Evolutionary conservation across 2,329 filamentous ascomycete species (phyloP).

Genomic region (Leptographium radiaticola): DNA sequence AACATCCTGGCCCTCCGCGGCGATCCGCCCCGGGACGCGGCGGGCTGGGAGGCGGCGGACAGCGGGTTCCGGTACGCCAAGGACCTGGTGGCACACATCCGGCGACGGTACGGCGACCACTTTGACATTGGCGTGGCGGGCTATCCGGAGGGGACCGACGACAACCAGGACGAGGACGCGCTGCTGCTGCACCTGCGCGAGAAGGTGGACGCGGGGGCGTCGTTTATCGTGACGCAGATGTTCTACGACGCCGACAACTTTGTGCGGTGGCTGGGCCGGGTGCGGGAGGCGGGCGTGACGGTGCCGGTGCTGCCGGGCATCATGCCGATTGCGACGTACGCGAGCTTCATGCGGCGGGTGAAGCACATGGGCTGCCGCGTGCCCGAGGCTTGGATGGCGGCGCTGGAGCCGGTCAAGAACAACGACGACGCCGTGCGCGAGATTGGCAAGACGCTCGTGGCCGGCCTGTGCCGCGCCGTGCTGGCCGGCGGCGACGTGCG

Average conservation of each 20-base stretch:
- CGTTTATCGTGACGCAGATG: conserved; percentile 97
- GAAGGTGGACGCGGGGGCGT: conserved; percentile 87
- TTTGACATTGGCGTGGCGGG: conserved; percentile 97
- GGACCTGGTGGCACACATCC: conserved; percentile 71
- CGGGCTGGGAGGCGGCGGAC: conserved; percentile 82
- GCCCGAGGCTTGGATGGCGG: conserved; percentile 66
- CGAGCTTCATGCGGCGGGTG: conserved; percentile 77
- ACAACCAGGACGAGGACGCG: conserved; percentile 73
- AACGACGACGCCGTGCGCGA: conserved; percentile 88
- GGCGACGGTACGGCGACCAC: conserved; percentile 66
- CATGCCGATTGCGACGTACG: conserved; percentile 93
- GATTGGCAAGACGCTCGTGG: conserved; percentile 74
- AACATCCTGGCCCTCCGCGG: conserved; percentile 92
- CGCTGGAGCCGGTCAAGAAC: conserved; percentile 87
- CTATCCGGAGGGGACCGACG: conserved; percentile 91
- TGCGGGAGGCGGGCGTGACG: conserved; percentile 70
- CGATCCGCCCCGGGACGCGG: conserved; percentile 84
- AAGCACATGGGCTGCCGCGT: conserved; percentile 84
- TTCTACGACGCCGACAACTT: conserved; percentile 98
- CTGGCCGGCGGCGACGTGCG: conserved; percentile 62
- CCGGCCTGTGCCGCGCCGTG: conserved; percentile 79
- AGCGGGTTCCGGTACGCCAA: conserved; percentile 84
- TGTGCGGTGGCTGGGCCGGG: conserved; percentile 76
- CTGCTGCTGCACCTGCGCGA: conserved; percentile 90
- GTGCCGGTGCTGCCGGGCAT: conserved; percentile 64